Evolutionary conservation across 495 filamentous ascomycete genomes (phyloP).

Genomic region (Lasiosphaeriaceae sp.): DNA sequence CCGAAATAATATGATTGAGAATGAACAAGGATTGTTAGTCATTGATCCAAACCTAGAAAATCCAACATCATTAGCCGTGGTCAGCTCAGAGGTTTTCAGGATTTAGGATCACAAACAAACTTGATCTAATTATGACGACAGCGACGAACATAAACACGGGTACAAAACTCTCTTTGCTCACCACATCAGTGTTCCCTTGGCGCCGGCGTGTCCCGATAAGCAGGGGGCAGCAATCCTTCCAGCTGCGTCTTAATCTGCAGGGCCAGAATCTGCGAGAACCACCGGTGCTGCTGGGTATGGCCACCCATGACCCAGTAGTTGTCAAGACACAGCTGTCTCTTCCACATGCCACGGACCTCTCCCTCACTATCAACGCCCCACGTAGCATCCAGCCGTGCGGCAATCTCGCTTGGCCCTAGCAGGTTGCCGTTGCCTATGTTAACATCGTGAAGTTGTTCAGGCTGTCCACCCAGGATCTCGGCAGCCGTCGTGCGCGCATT

Average conservation of each 20-base stretch:
- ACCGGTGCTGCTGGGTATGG: conserved; percentile 24
- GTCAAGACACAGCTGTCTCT: conserved; percentile 23
- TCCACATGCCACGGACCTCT: conserved; percentile 32
- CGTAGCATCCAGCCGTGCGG: conserved; percentile 24
- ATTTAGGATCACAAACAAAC: too few relatives aligned
- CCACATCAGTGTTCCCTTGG: too few relatives aligned
- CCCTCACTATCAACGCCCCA: conserved; percentile 31
- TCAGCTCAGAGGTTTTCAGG: too few relatives aligned
- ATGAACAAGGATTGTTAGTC: too few relatives aligned
- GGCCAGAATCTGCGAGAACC: conserved; percentile 24
- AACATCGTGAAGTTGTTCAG: background rate
- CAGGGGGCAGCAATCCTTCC: conserved; percentile 15
- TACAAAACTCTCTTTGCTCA: too few relatives aligned
- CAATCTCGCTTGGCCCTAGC: conserved; percentile 23
- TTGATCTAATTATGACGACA: too few relatives aligned
- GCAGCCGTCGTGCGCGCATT: conserved; percentile 15
- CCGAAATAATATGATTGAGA: too few relatives aligned
- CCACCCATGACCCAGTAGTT: conserved; percentile 33
- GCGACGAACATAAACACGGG: too few relatives aligned
- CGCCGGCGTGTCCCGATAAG: too few relatives aligned
- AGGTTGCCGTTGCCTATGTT: conserved; percentile 1
- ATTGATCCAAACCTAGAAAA: too few relatives aligned
- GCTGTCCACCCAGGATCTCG: conserved; percentile 15
- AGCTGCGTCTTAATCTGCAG: conserved; percentile 34
- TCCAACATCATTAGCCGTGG: too few relatives aligned